A percentile compares a stretch with the other conserved stretches of the same genome.
Evolutionary conservation across 352 stramenopile genomes (phyloP).

Genomic region (Phytopythium boreale): DNA sequence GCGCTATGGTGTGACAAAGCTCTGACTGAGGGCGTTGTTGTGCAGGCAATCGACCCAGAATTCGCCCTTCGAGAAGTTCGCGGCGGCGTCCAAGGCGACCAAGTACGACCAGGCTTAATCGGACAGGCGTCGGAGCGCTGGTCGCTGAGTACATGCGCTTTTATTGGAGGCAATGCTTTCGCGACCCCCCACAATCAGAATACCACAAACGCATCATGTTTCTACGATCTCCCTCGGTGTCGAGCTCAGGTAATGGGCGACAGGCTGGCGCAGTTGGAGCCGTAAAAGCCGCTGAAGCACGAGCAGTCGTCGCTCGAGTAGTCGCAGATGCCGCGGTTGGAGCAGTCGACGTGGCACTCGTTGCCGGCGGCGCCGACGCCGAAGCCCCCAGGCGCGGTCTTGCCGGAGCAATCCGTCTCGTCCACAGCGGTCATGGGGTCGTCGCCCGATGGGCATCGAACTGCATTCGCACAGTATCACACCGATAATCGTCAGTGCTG

Average conservation of each 20-base stretch:
- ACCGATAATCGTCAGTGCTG: neutral
- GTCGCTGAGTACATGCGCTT: neutral
- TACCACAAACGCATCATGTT: conserved; percentile 4
- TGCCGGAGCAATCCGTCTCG: conserved; percentile 84
- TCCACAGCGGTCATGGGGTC: conserved; percentile 76
- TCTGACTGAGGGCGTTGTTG: conserved; percentile 6
- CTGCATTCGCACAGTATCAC: conserved; percentile 22
- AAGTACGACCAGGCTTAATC: conserved; percentile 49
- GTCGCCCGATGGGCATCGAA: conserved; percentile 84
- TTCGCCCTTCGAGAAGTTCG: conserved; percentile 72
- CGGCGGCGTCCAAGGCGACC: conserved; percentile 35
- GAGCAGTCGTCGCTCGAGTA: conserved; percentile 56
- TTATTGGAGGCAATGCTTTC: neutral
- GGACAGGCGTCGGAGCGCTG: neutral
- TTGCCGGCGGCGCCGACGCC: conserved; percentile 44
- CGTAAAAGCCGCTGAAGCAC: conserved; percentile 76
- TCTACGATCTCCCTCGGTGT: neutral
- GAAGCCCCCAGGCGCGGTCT: conserved; percentile 31
- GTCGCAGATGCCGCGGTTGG: conserved; percentile 78
- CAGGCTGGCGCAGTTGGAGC: conserved; percentile 73
- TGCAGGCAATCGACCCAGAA: conserved; percentile 41
- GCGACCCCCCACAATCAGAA: neutral
- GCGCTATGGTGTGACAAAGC: neutral
- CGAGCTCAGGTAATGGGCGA: conserved; percentile 31
- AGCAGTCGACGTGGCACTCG: conserved; percentile 71